Conservation (phyloP, 306 rosid genomes). For the Rubus parviflorus region DNA sequence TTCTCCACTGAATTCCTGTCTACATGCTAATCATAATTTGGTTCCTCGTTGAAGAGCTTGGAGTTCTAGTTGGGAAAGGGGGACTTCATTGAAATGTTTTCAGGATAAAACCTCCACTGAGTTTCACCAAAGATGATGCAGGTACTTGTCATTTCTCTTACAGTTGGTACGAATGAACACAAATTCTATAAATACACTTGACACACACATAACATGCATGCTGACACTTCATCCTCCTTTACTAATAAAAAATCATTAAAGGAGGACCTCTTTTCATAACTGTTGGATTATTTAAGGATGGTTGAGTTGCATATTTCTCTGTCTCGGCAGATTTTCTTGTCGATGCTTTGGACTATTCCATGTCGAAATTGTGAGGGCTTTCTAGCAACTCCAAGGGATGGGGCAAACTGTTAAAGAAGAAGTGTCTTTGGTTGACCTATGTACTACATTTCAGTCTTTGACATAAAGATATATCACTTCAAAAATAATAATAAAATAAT, state of each 20-base stretch:
- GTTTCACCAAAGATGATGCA: slow-evolving; percentile 83
- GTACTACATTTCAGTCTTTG: neutral
- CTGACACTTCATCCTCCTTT: neutral
- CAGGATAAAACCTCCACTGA: slow-evolving; percentile 90
- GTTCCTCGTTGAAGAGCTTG: slow-evolving; percentile 61
- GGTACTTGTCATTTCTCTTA: slow-evolving; percentile 37
- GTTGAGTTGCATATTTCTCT: neutral
- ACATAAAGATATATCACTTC: neutral
- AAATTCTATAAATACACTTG: neutral
- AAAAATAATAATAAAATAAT: no score
- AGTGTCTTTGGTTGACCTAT: neutral
- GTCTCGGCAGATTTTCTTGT: slow-evolving; percentile 77
- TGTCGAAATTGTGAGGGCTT: slow-evolving; percentile 56
- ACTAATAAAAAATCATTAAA: neutral
- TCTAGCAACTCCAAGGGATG: neutral
- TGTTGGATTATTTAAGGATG: neutral
- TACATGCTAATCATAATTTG: slow-evolving; percentile 28
- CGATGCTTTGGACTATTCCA: slow-evolving; percentile 77
- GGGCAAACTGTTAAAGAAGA: neutral
- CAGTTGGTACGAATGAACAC: neutral
- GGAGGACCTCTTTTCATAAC: neutral
- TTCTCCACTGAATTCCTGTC: neutral
- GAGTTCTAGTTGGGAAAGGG: slow-evolving; percentile 83
- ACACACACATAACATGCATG: neutral
- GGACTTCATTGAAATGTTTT: slow-evolving; percentile 90